Evolutionary conservation across 2,329 filamentous ascomycete species (phyloP).

Genomic region (Zymoseptoria pseudotritici): DNA sequence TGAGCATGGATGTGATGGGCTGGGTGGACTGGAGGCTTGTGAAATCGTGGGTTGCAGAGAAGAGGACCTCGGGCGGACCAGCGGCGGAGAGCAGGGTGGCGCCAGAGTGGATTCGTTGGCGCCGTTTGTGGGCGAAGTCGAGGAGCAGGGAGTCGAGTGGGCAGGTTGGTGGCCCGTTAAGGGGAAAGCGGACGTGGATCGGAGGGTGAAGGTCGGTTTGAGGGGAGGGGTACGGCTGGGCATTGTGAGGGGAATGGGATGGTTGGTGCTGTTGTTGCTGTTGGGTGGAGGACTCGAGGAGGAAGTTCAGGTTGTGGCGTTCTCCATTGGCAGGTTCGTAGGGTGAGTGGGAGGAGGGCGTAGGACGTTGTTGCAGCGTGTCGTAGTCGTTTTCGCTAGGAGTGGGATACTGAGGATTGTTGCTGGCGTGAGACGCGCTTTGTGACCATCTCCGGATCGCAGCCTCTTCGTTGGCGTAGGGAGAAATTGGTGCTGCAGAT

Average conservation of each 20-base stretch:
- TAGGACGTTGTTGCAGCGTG: not conserved
- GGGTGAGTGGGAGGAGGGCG: not conserved
- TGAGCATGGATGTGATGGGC: conserved; percentile 75
- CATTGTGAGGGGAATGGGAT: conserved; percentile 6
- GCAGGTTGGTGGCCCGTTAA: conserved; percentile 62
- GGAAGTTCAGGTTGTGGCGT: conserved; percentile 63
- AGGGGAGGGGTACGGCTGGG: conserved; percentile 2
- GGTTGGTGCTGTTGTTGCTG: conserved; percentile 18
- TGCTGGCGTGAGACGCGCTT: not conserved
- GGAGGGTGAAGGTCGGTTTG: conserved; percentile 17
- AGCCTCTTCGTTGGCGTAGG: not conserved
- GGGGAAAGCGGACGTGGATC: conserved; percentile 32
- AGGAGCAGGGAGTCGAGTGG: conserved; percentile 72
- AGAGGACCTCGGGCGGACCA: conserved; percentile 74
- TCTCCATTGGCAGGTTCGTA: conserved; percentile 40
- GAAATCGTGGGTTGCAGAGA: conserved; percentile 59
- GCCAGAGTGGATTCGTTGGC: conserved; percentile 59
- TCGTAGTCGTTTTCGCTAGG: not conserved
- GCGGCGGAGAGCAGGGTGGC: conserved; percentile 64
- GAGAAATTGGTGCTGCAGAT: not conserved
- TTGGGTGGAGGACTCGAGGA: conserved; percentile 50
- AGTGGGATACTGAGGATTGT: not conserved
- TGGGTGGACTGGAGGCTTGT: conserved; percentile 61
- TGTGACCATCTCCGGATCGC: not conserved
- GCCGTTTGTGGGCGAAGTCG: conserved; percentile 66